These are phyloP conservation scores for Chrysoporthe cubensis DNA, from an alignment of 2,329 filamentous ascomycete genomes.

Conservation along the genomic window DNA sequence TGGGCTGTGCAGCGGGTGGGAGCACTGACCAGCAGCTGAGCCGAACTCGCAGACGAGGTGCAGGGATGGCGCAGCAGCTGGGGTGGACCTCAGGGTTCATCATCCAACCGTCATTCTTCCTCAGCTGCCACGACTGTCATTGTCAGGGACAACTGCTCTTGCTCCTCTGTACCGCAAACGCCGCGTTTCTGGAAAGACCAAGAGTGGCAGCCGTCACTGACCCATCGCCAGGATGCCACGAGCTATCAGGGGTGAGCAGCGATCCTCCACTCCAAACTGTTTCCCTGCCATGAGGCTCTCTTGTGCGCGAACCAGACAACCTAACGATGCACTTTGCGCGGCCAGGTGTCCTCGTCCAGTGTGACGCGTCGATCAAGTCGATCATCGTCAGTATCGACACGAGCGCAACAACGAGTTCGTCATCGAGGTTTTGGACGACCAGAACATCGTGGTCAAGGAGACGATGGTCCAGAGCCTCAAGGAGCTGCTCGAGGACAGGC, in stretches of 20 bases:
- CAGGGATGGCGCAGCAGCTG: background rate
- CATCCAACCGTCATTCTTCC: background rate
- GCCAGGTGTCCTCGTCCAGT: conserved; percentile 74
- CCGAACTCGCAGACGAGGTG: background rate
- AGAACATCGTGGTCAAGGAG: conserved; percentile 75
- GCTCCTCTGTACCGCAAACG: background rate
- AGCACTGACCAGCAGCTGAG: conserved; percentile 11
- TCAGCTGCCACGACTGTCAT: background rate
- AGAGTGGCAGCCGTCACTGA: conserved; percentile 11
- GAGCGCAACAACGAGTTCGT: conserved; percentile 72
- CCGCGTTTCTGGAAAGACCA: background rate
- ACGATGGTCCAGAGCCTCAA: conserved; percentile 72
- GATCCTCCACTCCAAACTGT: background rate
- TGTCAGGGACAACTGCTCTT: background rate
- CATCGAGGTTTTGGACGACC: conserved; percentile 79
- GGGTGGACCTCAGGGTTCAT: conserved; percentile 4
- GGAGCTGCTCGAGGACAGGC: conserved; percentile 63
- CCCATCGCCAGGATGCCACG: conserved; percentile 52
- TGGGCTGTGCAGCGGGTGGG: background rate
- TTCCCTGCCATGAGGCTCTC: background rate
- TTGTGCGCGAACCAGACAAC: background rate
- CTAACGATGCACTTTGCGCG: conserved; percentile 23
- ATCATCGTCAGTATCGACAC: conserved; percentile 80
- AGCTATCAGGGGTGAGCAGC: conserved; percentile 55
- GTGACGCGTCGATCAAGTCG: conserved; percentile 85